Conservation (phyloP, 202 grass and related monocot species). For the Saccharum hybrid region DNA sequence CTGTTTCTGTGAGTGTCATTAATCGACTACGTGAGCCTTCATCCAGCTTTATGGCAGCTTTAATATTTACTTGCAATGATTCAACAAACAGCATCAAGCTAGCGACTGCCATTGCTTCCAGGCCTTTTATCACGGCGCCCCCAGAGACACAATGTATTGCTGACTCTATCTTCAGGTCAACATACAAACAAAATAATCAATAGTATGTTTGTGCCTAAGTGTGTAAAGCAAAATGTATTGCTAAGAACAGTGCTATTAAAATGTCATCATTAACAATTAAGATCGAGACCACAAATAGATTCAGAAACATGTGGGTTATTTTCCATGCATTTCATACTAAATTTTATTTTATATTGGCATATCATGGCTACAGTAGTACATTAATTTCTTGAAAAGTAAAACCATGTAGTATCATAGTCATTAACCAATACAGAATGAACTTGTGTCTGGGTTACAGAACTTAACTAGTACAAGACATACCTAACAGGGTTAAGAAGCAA, state of each 20-base stretch:
- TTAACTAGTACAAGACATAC: conserved; percentile 10
- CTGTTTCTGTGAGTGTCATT: conserved; percentile 54
- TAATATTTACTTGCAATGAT: conserved; percentile 68
- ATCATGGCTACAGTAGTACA: neutral
- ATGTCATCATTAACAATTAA: conserved; percentile 10
- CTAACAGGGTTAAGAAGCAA: neutral
- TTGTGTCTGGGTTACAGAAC: neutral
- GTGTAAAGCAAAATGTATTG: neutral
- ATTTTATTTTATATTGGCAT: neutral
- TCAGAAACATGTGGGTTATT: conserved; percentile 4
- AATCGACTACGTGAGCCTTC: conserved; percentile 48
- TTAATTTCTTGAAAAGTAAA: neutral
- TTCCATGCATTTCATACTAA: neutral
- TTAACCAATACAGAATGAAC: neutral
- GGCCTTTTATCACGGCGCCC: conserved; percentile 60
- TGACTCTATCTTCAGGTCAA: conserved; percentile 61
- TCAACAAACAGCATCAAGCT: conserved; percentile 62
- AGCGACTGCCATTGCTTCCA: conserved; percentile 61
- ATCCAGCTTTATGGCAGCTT: conserved; percentile 62
- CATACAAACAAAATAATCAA: conserved; percentile 22
- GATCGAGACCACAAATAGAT: neutral
- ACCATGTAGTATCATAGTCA: neutral
- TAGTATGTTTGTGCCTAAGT: conserved; percentile 20
- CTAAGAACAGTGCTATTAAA: conserved; percentile 3
- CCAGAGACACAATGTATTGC: conserved; percentile 62